Conservation (phyloP, 2,329 filamentous ascomycete genomes). For the Tympanopsis confertula region DNA sequence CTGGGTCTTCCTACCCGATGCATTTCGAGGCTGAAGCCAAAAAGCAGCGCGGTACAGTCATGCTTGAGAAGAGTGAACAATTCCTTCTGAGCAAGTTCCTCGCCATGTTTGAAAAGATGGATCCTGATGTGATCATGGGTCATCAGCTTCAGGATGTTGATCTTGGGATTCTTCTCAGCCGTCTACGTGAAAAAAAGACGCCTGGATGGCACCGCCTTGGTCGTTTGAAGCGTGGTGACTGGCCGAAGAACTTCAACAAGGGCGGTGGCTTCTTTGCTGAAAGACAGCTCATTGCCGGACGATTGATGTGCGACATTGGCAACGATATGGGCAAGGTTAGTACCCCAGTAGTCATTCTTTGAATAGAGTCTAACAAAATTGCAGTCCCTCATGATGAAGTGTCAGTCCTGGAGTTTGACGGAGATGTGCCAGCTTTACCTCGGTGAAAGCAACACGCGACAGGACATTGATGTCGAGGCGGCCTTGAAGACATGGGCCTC, state of each 20-base stretch:
- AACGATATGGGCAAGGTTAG: slow-evolving; percentile 79
- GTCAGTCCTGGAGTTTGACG: slow-evolving; percentile 93
- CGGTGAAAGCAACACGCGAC: slow-evolving; percentile 56
- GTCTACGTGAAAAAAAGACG: slow-evolving; percentile 80
- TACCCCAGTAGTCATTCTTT: not conserved
- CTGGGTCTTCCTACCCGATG: slow-evolving; percentile 64
- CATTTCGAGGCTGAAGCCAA: slow-evolving; percentile 73
- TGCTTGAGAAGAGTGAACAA: slow-evolving; percentile 71
- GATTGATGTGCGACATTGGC: slow-evolving; percentile 82
- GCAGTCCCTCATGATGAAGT: slow-evolving; percentile 79
- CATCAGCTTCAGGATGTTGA: slow-evolving; percentile 97
- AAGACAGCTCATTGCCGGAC: slow-evolving; percentile 76
- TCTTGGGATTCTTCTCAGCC: slow-evolving; percentile 78
- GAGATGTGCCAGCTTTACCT: slow-evolving; percentile 95
- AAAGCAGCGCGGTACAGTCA: slow-evolving; percentile 63
- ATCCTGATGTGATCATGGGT: slow-evolving; percentile 87
- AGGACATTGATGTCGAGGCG: slow-evolving; percentile 78
- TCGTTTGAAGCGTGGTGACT: slow-evolving; percentile 68
- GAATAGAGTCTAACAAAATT: not conserved
- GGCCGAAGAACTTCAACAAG: slow-evolving; percentile 79
- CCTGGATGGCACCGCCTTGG: slow-evolving; percentile 92
- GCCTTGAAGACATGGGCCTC: slow-evolving; percentile 79
- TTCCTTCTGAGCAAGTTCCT: slow-evolving; percentile 82
- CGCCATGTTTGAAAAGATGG: slow-evolving; percentile 73
- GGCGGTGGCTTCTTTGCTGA: slow-evolving; percentile 89